Percentiles rank a stretch among this genome's conserved stretches.
These are phyloP conservation scores for Rhodotorula graminis DNA, from an alignment of 768 basidiomycete genomes.

Conservation along the genomic window DNA sequence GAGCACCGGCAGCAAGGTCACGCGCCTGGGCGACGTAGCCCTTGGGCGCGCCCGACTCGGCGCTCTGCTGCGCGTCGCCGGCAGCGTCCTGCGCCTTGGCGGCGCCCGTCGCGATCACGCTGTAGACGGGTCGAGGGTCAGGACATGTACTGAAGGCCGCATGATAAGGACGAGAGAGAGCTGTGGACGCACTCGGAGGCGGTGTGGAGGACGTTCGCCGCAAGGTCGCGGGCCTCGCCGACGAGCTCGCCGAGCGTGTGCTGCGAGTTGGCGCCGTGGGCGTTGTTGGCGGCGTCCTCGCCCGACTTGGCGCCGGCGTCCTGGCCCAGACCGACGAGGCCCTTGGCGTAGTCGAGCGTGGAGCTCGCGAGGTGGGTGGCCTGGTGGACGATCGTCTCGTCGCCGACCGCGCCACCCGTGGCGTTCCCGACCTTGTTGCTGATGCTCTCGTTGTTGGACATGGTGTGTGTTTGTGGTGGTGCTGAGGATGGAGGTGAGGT, in stretches of 20 bases:
- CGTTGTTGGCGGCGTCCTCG: neutral
- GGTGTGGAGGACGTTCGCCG: slow-evolving; percentile 16
- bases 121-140: neutral
- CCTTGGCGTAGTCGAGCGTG: slow-evolving; percentile 30
- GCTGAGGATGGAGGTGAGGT: no score
- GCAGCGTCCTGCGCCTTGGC: slow-evolving; percentile 34
- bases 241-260: slow-evolving; percentile 28
- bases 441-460: slow-evolving; percentile 14
- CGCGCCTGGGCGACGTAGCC: slow-evolving; percentile 35
- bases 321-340: slow-evolving; percentile 18
- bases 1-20: slow-evolving; percentile 9
- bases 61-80: slow-evolving; percentile 20
- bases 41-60: slow-evolving; percentile 11
- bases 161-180: neutral
- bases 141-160: no score
- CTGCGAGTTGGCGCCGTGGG: slow-evolving; percentile 2
- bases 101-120: slow-evolving; percentile 11
- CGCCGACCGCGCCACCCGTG: slow-evolving; percentile 18
- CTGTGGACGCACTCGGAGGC: slow-evolving; percentile 17
- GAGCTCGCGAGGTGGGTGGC: slow-evolving; percentile 6
- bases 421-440: slow-evolving; percentile 13
- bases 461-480: neutral
- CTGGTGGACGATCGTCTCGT: slow-evolving; percentile 23
- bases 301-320: slow-evolving; percentile 13
- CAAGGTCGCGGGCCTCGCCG: slow-evolving; percentile 20